A percentile compares a stretch with the other conserved stretches of the same genome.
These are phyloP conservation scores for Aphanomyces stellatus DNA, from an alignment of 352 stramenopile genomes.

Conservation along the genomic window DNA sequence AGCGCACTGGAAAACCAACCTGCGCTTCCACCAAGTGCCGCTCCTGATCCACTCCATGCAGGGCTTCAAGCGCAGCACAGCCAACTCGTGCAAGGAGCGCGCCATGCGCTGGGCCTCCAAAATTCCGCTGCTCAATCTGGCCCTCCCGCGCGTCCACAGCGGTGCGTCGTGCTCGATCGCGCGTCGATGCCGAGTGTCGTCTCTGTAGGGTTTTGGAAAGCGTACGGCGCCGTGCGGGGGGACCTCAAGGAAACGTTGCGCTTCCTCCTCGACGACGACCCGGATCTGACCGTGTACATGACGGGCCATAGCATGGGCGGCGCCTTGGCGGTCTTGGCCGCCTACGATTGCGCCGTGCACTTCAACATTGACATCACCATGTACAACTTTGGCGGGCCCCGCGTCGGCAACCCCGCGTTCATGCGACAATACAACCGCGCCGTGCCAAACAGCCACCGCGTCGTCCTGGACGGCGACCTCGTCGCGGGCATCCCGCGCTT, in stretches of 20 bases:
- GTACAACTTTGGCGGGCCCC: constrained; percentile 85
- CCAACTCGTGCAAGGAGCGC: constrained; percentile 50
- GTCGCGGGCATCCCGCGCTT: constrained; percentile 62
- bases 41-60: constrained; percentile 61
- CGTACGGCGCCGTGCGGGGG: constrained; percentile 68
- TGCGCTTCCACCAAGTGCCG: constrained; percentile 71
- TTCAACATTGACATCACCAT: constrained; percentile 79
- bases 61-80: constrained; percentile 25
- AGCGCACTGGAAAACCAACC: constrained; percentile 84
- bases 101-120: constrained; percentile 55
- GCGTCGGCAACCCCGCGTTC: constrained; percentile 81
- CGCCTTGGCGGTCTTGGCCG: constrained; percentile 80
- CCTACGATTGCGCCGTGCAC: constrained; percentile 77
- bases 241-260: constrained; percentile 71
- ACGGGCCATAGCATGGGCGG: constrained; percentile 90
- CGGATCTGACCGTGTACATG: constrained; percentile 82
- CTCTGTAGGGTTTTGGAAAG: constrained; percentile 65
- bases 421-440: constrained; percentile 60
- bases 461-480: constrained; percentile 78
- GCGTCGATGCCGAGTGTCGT: too few species aligned
- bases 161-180: constrained; percentile 33
- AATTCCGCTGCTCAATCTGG: constrained; percentile 75
- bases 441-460: constrained; percentile 69
- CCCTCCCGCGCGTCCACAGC: constrained; percentile 73
- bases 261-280: constrained; percentile 72